These are phyloP conservation scores for Aechmea fasciata DNA, from an alignment of 176 grass and related monocot genomes.

Conservation along the genomic window DNA sequence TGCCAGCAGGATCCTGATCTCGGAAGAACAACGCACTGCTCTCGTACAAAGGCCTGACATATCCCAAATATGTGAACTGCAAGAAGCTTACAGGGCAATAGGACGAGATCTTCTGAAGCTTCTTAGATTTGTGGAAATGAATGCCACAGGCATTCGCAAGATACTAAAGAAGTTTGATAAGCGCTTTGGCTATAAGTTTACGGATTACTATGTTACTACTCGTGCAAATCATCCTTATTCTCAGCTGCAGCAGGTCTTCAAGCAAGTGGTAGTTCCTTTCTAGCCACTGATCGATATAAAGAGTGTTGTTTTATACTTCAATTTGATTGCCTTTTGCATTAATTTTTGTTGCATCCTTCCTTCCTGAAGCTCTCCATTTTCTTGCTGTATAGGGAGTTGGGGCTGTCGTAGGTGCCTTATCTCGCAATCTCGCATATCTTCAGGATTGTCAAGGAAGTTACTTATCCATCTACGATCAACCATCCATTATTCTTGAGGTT, in stretches of 20 bases:
- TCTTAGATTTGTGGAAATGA: constrained; percentile 83
- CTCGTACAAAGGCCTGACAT: constrained; percentile 39
- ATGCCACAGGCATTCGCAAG: constrained; percentile 88
- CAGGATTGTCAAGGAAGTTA: constrained; percentile 65
- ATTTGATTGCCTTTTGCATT: background rate
- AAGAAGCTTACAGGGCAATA: constrained; percentile 56
- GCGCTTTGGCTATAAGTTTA: constrained; percentile 66
- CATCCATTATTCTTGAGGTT: constrained; percentile 58
- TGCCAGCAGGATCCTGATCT: constrained; percentile 65
- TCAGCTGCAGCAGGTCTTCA: constrained; percentile 85
- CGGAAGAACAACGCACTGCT: constrained; percentile 32
- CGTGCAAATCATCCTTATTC: constrained; percentile 89
- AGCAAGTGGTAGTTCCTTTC: constrained; percentile 72
- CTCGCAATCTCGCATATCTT: constrained; percentile 69
- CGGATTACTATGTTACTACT: constrained; percentile 79
- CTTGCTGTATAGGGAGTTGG: constrained; percentile 51
- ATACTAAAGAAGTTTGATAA: constrained; percentile 98
- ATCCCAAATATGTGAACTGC: constrained; percentile 38
- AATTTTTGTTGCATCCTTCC: background rate
- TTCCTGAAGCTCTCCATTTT: background rate
- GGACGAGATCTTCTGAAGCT: constrained; percentile 76
- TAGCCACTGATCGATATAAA: background rate
- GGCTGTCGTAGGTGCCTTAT: constrained; percentile 83
- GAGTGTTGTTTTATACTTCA: background rate
- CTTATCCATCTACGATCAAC: constrained; percentile 87